Percentiles rank a stretch among this genome's conserved stretches.
Conservation (phyloP, 139 green algal species). For the Chlorella sp. region DNA sequence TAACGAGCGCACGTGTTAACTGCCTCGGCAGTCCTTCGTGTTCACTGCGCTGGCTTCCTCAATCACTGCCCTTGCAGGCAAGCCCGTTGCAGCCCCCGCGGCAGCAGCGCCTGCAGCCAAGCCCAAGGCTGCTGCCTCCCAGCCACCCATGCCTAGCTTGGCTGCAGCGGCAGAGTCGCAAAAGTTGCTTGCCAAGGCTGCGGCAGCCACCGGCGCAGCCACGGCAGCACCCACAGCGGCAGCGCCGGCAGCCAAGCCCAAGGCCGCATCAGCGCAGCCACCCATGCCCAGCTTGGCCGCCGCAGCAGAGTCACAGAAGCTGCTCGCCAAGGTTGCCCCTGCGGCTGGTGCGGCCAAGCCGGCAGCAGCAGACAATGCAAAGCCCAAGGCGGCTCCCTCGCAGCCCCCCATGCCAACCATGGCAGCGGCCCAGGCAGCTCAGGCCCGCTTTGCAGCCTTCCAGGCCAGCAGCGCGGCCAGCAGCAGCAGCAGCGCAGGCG, state of each 20-base stretch:
- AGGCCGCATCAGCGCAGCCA: conserved; percentile 6
- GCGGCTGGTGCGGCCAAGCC: not conserved
- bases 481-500: not conserved
- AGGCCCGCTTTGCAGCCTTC: conserved; percentile 7
- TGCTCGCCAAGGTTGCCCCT: conserved; percentile 12
- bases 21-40: too few species aligned
- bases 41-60: not conserved
- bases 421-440: not conserved
- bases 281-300: conserved; percentile 35
- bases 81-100: not conserved
- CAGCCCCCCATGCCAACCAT: conserved; percentile 32
- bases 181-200: conserved; percentile 23
- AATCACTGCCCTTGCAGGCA: conserved; percentile 3
- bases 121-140: not conserved
- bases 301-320: conserved; percentile 15
- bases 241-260: not conserved
- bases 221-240: conserved; percentile 1
- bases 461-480: conserved; percentile 7
- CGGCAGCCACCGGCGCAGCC: not conserved
- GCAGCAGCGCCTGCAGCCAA: not conserved
- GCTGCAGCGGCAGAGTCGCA: conserved; percentile 7
- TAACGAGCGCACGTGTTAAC: too few species aligned
- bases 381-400: conserved; percentile 9
- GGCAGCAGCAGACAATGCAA: not conserved
- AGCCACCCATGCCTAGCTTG: conserved; percentile 32